A percentile compares a stretch with the other conserved stretches of the same genome.
These are phyloP conservation scores for Trypethelium eluteriae DNA, from an alignment of 495 filamentous ascomycete genomes.

Conservation along the genomic window DNA sequence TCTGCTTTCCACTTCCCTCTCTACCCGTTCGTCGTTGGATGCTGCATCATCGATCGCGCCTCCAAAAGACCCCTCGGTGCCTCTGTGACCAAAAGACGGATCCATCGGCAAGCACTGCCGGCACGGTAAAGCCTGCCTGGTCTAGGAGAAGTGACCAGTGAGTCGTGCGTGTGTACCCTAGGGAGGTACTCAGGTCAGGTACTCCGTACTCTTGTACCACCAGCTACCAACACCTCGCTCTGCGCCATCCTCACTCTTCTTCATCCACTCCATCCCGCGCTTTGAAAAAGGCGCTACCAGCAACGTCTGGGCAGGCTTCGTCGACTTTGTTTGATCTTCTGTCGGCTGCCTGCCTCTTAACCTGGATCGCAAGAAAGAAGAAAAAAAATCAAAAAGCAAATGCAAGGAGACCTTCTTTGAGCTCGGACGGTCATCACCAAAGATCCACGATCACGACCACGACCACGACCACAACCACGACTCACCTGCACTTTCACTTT, in stretches of 20 bases:
- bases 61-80: not conserved
- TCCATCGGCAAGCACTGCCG: slow-evolving; percentile 9
- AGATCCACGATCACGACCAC: not conserved
- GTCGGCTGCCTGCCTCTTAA: not conserved
- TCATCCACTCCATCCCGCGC: not conserved
- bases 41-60: not conserved
- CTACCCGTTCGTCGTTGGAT: not conserved
- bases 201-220: not conserved
- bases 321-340: not conserved
- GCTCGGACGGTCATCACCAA: not conserved
- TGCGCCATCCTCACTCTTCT: not conserved
- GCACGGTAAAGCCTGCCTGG: slow-evolving; percentile 8
- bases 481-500: too few relatives aligned
- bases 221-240: not conserved
- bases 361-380: not conserved
- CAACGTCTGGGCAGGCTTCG: slow-evolving; percentile 5
- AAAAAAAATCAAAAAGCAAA: not conserved
- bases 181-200: not conserved
- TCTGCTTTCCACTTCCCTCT: not conserved
- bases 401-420: not conserved
- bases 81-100: not conserved
- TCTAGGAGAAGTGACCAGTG: not conserved
- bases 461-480: too few relatives aligned
- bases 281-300: not conserved
- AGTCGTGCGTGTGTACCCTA: not conserved